phyloP scores from a whole-genome alignment of 176 grass and related monocot genomes.

The Aechmea fasciata region DNA sequence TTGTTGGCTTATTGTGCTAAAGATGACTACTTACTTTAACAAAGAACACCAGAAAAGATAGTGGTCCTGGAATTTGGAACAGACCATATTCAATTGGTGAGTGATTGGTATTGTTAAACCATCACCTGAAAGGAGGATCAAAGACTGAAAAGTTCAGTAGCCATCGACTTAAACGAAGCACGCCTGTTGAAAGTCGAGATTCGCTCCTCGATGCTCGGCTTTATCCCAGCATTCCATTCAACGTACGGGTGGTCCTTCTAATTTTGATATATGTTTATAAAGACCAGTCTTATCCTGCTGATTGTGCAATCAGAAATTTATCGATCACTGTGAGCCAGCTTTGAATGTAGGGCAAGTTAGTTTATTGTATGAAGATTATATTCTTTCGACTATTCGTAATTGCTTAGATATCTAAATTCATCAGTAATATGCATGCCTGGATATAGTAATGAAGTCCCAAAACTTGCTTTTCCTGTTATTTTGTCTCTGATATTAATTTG shows the following conservation, averaged over 20 bases:
- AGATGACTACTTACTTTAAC: background rate
- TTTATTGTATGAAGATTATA: too few relatives aligned
- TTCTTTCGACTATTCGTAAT: background rate
- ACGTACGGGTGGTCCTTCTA: background rate
- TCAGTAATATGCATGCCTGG: background rate
- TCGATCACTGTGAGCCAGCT: background rate
- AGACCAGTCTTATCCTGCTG: background rate
- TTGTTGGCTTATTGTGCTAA: background rate
- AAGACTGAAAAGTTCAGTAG: background rate
- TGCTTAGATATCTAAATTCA: background rate
- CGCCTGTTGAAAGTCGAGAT: background rate
- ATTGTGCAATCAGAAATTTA: background rate
- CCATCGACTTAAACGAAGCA: background rate
- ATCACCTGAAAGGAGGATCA: background rate
- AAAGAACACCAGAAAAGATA: slow-evolving; percentile 7
- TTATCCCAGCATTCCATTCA: background rate
- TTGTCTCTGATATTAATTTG: background rate
- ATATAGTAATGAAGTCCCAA: background rate
- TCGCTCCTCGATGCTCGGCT: slow-evolving; percentile 3
- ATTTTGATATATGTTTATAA: background rate
- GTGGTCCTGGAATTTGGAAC: slow-evolving; percentile 7
- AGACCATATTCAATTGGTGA: background rate
- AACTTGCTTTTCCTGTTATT: background rate
- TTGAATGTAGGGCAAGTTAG: background rate
- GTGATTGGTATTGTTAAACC: slow-evolving; percentile 9